These are phyloP conservation scores for Mycena galopus DNA, from an alignment of 768 basidiomycete species.

Conservation along the genomic window DNA sequence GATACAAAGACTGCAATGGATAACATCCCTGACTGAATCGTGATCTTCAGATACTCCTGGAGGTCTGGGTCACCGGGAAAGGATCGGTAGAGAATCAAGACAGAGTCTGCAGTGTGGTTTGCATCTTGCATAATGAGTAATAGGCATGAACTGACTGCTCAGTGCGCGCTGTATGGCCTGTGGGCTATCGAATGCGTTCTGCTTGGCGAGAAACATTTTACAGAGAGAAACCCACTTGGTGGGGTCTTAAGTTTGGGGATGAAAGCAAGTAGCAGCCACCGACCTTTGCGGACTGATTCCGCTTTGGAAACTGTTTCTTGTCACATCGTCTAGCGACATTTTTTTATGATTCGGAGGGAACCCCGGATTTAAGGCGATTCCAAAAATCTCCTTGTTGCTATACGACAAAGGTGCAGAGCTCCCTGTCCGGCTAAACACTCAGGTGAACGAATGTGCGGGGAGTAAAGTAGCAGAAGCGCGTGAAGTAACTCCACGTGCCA, in stretches of 20 bases:
- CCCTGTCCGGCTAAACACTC: too few relatives aligned
- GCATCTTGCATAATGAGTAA: background rate
- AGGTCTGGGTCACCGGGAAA: conserved; percentile 80
- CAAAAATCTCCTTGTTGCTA: too few relatives aligned
- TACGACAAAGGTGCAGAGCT: too few relatives aligned
- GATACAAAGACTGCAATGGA: conserved; percentile 72
- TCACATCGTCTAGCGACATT: conserved; percentile 80
- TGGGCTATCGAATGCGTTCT: conserved; percentile 52
- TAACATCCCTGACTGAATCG: conserved; percentile 68
- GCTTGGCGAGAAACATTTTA: conserved; percentile 70
- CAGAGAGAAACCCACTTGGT: conserved; percentile 77
- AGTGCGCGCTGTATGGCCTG: conserved; percentile 66
- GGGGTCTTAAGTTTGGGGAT: conserved; percentile 21
- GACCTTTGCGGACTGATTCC: conserved; percentile 75
- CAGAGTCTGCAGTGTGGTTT: conserved; percentile 64
- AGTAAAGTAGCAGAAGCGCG: too few relatives aligned
- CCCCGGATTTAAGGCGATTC: too few relatives aligned
- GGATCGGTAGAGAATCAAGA: conserved; percentile 73
- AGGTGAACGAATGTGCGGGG: too few relatives aligned
- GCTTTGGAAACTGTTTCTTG: conserved; percentile 80
- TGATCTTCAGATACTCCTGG: conserved; percentile 73
- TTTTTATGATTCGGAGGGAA: background rate
- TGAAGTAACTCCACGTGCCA: too few relatives aligned
- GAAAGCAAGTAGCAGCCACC: conserved; percentile 36
- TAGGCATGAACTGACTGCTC: conserved; percentile 64